These are phyloP conservation scores for Oryza meyeriana DNA, from an alignment of 176 grass and related monocot species.

Conservation along the genomic window DNA sequence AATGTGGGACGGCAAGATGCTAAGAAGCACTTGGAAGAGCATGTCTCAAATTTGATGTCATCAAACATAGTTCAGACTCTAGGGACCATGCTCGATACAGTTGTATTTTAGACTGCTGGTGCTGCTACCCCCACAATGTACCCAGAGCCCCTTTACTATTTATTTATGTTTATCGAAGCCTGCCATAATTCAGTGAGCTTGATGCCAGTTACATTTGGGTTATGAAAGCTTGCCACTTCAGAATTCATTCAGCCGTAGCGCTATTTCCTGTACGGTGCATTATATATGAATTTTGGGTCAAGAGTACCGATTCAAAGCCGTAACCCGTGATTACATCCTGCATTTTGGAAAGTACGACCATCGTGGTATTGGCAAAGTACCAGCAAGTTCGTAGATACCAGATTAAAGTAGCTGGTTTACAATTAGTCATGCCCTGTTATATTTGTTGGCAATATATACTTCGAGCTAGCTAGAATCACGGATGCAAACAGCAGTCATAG, in stretches of 20 bases:
- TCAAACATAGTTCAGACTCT: constrained; percentile 98
- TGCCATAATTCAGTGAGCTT: not conserved
- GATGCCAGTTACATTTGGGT: not conserved
- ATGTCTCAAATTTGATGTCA: constrained; percentile 96
- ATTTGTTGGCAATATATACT: too few species aligned
- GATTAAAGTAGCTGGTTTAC: too few species aligned
- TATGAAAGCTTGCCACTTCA: not conserved
- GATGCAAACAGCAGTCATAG: too few species aligned
- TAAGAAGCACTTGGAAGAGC: constrained; percentile 98
- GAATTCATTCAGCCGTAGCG: not conserved
- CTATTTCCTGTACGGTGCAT: not conserved
- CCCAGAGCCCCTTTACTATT: not conserved
- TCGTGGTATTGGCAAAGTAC: not conserved
- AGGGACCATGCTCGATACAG: constrained; percentile 92
- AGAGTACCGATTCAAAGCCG: too few species aligned
- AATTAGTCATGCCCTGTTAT: too few species aligned
- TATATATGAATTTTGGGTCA: not conserved
- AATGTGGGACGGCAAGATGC: constrained; percentile 96
- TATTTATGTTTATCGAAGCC: not conserved
- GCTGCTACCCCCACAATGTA: not conserved
- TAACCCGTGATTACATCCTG: not conserved
- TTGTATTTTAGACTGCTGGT: constrained; percentile 64
- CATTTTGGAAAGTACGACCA: not conserved
- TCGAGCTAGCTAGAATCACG: too few species aligned
- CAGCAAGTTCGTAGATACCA: too few species aligned